Percentiles rank a stretch among this genome's conserved stretches.
Conservation (phyloP, 1,284 basidiomycete species). For the Amylostereum areolatum region DNA sequence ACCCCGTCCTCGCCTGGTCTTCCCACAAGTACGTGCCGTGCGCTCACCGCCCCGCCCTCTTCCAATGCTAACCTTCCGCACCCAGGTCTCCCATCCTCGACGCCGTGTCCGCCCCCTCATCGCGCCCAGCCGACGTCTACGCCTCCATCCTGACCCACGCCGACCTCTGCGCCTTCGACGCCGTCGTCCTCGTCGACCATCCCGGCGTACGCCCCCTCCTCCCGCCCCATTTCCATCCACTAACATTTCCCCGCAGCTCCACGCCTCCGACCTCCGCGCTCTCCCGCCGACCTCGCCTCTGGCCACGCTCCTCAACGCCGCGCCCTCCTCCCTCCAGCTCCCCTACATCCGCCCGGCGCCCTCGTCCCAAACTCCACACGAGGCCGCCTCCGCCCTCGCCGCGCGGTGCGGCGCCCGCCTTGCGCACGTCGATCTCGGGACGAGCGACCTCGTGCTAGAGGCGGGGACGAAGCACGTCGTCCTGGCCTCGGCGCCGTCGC, state of each 20-base stretch:
- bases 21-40: constrained; percentile 41
- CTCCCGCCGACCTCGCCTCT: constrained; percentile 48
- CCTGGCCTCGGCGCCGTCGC: constrained; percentile 45
- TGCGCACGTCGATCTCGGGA: neutral
- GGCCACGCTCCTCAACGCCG: constrained; percentile 35
- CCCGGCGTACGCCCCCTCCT: constrained; percentile 45
- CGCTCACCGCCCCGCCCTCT: neutral
- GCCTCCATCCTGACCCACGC: constrained; percentile 38
- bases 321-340: constrained; percentile 52
- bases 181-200: constrained; percentile 60
- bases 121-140: constrained; percentile 32
- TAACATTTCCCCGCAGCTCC: too few relatives aligned
- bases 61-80: constrained; percentile 6
- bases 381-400: constrained; percentile 38
- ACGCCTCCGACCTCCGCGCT: constrained; percentile 61
- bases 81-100: constrained; percentile 43
- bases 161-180: constrained; percentile 55
- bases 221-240: constrained; percentile 1
- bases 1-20: constrained; percentile 67
- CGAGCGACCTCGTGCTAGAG: constrained; percentile 9
- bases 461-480: constrained; percentile 48
- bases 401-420: constrained; percentile 46
- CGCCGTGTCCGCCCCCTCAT: constrained; percentile 27
- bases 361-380: constrained; percentile 19
- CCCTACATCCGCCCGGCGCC: constrained; percentile 44